Base-by-base conservation (phyloP, 1,284 basidiomycete genomes). In the Malassezia caprae region DNA sequence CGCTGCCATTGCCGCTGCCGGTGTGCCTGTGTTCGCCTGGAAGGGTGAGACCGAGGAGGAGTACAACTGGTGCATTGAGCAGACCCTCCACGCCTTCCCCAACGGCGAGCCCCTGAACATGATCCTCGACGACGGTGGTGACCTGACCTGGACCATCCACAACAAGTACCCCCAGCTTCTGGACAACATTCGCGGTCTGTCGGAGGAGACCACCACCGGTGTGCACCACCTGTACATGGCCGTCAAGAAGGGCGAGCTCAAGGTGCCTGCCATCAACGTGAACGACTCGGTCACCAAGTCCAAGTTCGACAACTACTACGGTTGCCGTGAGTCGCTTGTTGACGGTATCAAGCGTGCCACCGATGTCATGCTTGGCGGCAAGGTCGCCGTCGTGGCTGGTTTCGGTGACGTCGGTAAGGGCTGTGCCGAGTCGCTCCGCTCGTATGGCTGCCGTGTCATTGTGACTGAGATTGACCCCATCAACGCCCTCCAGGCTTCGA, bases 11-110 rank as follows among this genome's bases (percentile, higher is more conserved):
- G 93, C 93, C 62, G 93, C 91, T 24, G 94, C 94, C 60, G 93
- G 93, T 69, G 88, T 98, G 53, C 93, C 93, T 67, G 93, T 98
- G 74, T 98, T 85, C 76, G 94, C 93, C 61, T 99, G 93, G 93
- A 99, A 99, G 81, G 94, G 94, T 60, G 93, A 99, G 81, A 94
- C 91, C 56, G 94, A 98, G 77, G 93, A 96, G 78, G 93, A 99
- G 78, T 98, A 96, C 80, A 77, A 80, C 65, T 99, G 94, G 93
- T 76, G 75, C 65, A 90, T 98, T 68, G 90, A 96, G 76, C 94
- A 99, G 79, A 89, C 89, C 53, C 78, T 99, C 65, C 77, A 83
- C 68, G 88, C 84, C 17, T 90, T 90, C 80, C 77, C 78, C 59
- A 75, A 76, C 64, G 86, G 86, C 69, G 80, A 94, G 78, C 77